phyloP scores from a whole-genome alignment of 2,329 filamentous ascomycete species.

The Ophiostoma ulmi region DNA sequence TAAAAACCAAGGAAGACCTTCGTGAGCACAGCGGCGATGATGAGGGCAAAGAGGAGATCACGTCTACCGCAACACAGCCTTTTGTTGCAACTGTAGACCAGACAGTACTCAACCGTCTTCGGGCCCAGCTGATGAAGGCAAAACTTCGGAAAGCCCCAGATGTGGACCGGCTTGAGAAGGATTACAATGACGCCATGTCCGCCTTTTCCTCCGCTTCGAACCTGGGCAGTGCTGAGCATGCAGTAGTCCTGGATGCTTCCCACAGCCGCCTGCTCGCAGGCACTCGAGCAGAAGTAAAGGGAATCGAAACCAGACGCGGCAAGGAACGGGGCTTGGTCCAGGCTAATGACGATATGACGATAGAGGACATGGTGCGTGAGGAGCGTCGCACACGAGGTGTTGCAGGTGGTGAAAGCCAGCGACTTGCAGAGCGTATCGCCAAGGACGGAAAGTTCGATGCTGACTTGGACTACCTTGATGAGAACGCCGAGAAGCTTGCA shows the following conservation, averaged over 20 bases:
- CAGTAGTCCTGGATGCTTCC: constrained; percentile 80
- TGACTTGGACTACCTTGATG: constrained; percentile 94
- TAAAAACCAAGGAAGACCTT: background rate
- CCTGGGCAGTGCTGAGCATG: constrained; percentile 48
- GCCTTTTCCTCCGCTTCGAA: constrained; percentile 44
- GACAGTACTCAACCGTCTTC: constrained; percentile 79
- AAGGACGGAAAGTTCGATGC: constrained; percentile 89
- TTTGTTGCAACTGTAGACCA: constrained; percentile 57
- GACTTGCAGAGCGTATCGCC: constrained; percentile 86
- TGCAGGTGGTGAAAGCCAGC: constrained; percentile 70
- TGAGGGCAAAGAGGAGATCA: constrained; percentile 34
- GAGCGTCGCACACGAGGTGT: constrained; percentile 79
- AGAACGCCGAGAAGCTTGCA: constrained; percentile 87
- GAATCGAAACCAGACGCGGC: constrained; percentile 73
- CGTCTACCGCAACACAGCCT: constrained; percentile 27
- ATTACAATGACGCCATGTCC: constrained; percentile 73
- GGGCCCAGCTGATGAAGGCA: constrained; percentile 93
- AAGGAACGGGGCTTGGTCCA: constrained; percentile 77
- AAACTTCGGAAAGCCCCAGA: constrained; percentile 76
- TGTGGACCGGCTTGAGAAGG: constrained; percentile 68
- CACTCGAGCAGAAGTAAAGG: constrained; percentile 64
- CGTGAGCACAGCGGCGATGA: background rate
- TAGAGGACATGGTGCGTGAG: constrained; percentile 95
- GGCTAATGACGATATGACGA: constrained; percentile 91
- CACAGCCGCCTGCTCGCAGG: constrained; percentile 86